Conservation (phyloP, 768 basidiomycete genomes). For the Leccinellum luteum region DNA sequence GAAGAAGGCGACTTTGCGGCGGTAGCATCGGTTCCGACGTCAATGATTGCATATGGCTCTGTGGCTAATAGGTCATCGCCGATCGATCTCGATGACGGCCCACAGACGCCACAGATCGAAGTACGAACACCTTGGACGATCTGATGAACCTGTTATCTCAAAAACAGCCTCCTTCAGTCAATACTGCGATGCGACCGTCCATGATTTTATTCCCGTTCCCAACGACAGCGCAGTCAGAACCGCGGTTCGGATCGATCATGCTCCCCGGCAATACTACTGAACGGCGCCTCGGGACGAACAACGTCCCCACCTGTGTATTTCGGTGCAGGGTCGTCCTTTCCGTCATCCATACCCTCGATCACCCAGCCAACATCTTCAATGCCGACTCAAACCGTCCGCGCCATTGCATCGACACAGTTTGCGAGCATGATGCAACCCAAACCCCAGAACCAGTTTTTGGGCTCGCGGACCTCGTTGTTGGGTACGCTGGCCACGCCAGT, state of each 20-base stretch:
- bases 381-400: neutral
- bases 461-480: slow-evolving; percentile 9
- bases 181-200: slow-evolving; percentile 29
- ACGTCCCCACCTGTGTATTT: slow-evolving; percentile 15
- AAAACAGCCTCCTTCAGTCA: slow-evolving; percentile 21
- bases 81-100: slow-evolving; percentile 74
- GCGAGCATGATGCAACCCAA: slow-evolving; percentile 17
- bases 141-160: slow-evolving; percentile 58
- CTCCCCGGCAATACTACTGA: slow-evolving; percentile 35
- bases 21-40: slow-evolving; percentile 68
- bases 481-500: slow-evolving; percentile 9
- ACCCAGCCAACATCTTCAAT: slow-evolving; percentile 4
- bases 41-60: slow-evolving; percentile 43
- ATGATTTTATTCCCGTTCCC: slow-evolving; percentile 16
- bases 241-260: slow-evolving; percentile 40
- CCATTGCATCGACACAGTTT: slow-evolving; percentile 9
- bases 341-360: slow-evolving; percentile 4
- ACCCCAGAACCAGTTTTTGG: slow-evolving; percentile 9
- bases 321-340: neutral
- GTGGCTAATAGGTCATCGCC: slow-evolving; percentile 43
- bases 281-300: slow-evolving; percentile 8
- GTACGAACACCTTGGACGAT: slow-evolving; percentile 45
- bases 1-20: too few species aligned
- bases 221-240: slow-evolving; percentile 16
- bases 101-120: slow-evolving; percentile 12